Base-by-base conservation (phyloP, 768 basidiomycete genomes). In the Holtermanniella nyarrowii region DNA sequence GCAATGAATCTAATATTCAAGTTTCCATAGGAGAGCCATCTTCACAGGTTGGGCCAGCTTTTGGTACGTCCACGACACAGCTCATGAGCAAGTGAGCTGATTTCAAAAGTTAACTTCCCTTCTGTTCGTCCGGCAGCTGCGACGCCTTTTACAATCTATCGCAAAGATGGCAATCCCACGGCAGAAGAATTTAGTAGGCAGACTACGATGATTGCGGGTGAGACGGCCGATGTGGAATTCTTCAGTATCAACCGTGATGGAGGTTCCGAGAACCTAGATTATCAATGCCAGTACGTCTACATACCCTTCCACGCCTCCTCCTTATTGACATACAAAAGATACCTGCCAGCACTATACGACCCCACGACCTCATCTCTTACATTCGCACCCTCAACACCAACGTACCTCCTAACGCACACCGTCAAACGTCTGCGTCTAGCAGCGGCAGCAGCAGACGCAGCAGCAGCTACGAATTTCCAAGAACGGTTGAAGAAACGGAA, bases 191-290 rank as follows among this genome's bases (percentile, higher is more conserved):
- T 69, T 42, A 50, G 61, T 20, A 59, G 61, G 31, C 66, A 71
- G 44, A 57, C 53, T 21, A 70, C 71, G 10, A 60, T 86, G 13
- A 75, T 93, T 21, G 86, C 81, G 0, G 91, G 85, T 3, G 89
- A 93, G 74, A 85, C 86, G n/a, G 77, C 82, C 24, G 76, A 79
- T 18, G 80, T 95, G 44, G 88, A 95, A 65, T 88, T 85, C 72
- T 80, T 81, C 58, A 82, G 85, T 42, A 78, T 80, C 23, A 75
- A 74, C 52, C 58, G 63, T 44, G 76, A 79, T 22, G 79, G 81
- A 61, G 55, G 51, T 25, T 48, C 68, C 46, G 67, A 75, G 59
- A 68, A 74, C 3, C 77, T 78, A 25, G 74, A 80, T 42, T 70
- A 75, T 46, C 82, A 83, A 23, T 88, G 84, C 74, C 80, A 79